phyloP scores from a whole-genome alignment of 306 rosid genomes.

The Cicer arietinum region DNA sequence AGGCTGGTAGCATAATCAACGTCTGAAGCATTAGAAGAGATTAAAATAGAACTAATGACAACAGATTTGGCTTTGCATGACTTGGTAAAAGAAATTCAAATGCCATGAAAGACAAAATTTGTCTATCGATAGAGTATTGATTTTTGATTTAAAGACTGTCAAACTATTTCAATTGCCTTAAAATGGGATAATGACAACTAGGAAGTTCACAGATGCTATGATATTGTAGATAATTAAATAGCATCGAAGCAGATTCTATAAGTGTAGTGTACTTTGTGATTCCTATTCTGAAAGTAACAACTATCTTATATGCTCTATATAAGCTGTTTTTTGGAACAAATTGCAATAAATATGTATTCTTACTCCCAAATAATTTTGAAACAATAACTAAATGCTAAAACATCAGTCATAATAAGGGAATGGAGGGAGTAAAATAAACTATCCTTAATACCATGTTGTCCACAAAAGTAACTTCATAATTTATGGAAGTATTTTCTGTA shows the following conservation, averaged over 20 bases:
- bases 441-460: background rate
- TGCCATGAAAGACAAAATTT: no score
- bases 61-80: no score
- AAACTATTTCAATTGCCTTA: background rate
- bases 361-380: background rate
- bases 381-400: background rate
- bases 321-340: background rate
- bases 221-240: background rate
- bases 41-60: no score
- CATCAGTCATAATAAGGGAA: background rate
- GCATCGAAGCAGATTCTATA: background rate
- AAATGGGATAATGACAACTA: background rate
- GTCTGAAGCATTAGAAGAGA: no score
- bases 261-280: background rate
- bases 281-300: background rate
- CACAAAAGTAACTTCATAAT: background rate
- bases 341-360: background rate
- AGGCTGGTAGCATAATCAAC: no score
- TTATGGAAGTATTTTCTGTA: background rate
- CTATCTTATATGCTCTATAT: background rate
- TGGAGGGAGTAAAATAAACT: no score
- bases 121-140: no score
- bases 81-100: no score
- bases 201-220: background rate
- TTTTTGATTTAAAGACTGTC: no score